Evolutionary conservation across 106 monocot species (phyloP).

Genomic region (Xerophyta viscosa): DNA sequence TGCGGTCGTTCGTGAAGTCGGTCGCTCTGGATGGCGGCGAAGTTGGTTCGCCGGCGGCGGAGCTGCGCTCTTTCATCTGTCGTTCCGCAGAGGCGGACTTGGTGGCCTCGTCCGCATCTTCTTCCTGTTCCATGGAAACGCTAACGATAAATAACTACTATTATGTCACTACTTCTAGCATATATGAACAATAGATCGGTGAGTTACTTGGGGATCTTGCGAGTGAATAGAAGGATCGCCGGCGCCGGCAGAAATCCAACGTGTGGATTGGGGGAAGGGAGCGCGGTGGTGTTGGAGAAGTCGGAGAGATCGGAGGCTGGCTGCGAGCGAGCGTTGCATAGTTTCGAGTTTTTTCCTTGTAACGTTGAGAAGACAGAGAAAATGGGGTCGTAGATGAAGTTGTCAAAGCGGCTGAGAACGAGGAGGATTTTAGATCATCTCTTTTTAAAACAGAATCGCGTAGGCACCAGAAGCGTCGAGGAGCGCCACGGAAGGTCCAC

Average conservation of each 20-base stretch:
- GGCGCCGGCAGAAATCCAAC: neutral
- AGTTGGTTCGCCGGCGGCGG: neutral
- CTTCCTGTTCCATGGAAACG: neutral
- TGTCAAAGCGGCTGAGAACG: too few relatives aligned
- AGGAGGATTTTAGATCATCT: too few relatives aligned
- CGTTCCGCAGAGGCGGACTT: neutral
- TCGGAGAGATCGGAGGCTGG: neutral
- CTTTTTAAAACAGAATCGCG: too few relatives aligned
- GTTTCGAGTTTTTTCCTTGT: neutral
- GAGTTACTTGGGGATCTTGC: slow-evolving; percentile 2
- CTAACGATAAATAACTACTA: too few relatives aligned
- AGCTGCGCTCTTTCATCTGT: neutral
- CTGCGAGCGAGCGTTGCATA: neutral
- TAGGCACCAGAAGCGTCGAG: neutral
- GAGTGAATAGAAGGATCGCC: neutral
- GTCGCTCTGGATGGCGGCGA: too few relatives aligned
- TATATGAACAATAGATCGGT: neutral
- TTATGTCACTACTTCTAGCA: too few relatives aligned
- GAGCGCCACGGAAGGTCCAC: neutral
- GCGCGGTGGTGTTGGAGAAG: neutral
- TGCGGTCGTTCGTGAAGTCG: too few relatives aligned
- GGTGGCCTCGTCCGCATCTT: neutral
- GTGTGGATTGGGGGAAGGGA: neutral
- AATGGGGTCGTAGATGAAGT: too few relatives aligned
- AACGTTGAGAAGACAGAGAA: too few relatives aligned